phyloP scores from a whole-genome alignment of 2,329 filamentous ascomycete species.

The Pseudocercospora musae region DNA sequence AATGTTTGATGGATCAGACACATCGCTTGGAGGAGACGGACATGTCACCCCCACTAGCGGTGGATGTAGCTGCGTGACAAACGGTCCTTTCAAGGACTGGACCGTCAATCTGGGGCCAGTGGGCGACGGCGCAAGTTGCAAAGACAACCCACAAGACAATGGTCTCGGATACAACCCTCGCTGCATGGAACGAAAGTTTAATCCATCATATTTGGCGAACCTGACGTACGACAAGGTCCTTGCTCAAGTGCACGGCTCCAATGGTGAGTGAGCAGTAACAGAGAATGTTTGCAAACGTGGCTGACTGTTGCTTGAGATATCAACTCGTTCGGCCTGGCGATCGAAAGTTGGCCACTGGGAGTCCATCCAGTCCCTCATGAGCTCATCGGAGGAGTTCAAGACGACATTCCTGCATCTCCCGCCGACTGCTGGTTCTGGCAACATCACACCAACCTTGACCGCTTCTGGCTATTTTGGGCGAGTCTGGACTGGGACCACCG shows the following conservation, averaged over 20 bases:
- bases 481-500: conserved; percentile 32
- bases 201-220: not conserved
- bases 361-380: conserved; percentile 11
- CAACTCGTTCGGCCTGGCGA: conserved; percentile 5
- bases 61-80: conserved; percentile 54
- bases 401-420: conserved; percentile 45
- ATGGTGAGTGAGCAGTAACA: not conserved
- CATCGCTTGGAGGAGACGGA: conserved; percentile 34
- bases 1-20: conserved; percentile 54
- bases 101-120: conserved; percentile 50
- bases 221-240: conserved; percentile 12
- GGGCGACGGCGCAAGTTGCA: conserved; percentile 23
- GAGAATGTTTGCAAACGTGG: not conserved
- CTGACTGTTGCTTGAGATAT: conserved; percentile 1
- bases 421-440: conserved; percentile 49
- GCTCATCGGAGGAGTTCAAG: conserved; percentile 42
- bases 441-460: conserved; percentile 45
- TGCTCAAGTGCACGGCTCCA: not conserved
- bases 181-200: conserved; percentile 31
- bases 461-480: conserved; percentile 50
- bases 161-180: conserved; percentile 35
- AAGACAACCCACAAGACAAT: conserved; percentile 30
- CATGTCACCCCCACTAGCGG: conserved; percentile 35
- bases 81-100: conserved; percentile 50
- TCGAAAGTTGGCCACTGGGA: conserved; percentile 12